phyloP scores from a whole-genome alignment of 768 basidiomycete species.

The Tricholoma flavovirens region DNA sequence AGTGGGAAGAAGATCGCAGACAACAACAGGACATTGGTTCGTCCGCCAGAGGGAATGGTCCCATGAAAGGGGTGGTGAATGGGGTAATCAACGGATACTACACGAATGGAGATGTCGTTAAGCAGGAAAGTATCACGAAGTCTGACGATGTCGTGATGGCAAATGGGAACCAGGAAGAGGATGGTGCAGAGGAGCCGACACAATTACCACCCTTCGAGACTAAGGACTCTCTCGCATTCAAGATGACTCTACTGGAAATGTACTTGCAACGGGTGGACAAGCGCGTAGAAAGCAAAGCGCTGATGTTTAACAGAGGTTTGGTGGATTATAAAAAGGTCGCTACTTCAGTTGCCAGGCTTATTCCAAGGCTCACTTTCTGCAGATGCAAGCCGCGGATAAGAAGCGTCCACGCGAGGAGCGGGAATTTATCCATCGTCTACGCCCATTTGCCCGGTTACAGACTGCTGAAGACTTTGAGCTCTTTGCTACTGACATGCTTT shows the following conservation, averaged over 20 bases:
- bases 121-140: constrained; percentile 28
- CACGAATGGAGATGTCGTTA: constrained; percentile 31
- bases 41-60: constrained; percentile 24
- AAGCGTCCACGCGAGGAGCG: constrained; percentile 88
- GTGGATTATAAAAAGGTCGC: constrained; percentile 92
- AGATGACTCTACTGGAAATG: constrained; percentile 84
- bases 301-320: constrained; percentile 90
- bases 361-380: constrained; percentile 2
- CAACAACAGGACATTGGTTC: constrained; percentile 20
- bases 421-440: constrained; percentile 82
- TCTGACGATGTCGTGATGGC: constrained; percentile 45
- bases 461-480: constrained; percentile 88
- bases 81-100: constrained; percentile 42
- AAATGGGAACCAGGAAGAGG: constrained; percentile 50
- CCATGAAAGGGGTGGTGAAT: constrained; percentile 36
- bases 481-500: constrained; percentile 84
- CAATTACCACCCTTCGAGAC: constrained; percentile 82
- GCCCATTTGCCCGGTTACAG: constrained; percentile 87
- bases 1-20: constrained; percentile 45
- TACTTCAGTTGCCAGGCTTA: not conserved
- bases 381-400: constrained; percentile 91
- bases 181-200: constrained; percentile 55
- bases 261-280: constrained; percentile 87
- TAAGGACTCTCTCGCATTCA: constrained; percentile 77
- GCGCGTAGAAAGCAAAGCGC: constrained; percentile 74